Conservation (phyloP, 768 basidiomycete species). For the Dentipellis sp. region DNA sequence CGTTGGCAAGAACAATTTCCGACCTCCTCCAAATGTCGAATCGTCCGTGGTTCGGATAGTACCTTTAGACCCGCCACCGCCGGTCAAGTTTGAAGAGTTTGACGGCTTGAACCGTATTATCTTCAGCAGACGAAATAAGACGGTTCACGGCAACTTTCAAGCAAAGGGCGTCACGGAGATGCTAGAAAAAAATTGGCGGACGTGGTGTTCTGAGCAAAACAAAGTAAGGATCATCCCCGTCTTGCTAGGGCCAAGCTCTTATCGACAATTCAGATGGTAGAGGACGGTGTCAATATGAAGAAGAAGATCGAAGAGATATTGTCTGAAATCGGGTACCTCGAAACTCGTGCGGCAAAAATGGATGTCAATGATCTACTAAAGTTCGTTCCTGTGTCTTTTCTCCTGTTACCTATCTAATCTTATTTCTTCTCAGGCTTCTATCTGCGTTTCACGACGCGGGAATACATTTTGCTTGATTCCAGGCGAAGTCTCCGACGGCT, state of each 20-base stretch:
- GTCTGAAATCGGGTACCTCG: conserved; percentile 9
- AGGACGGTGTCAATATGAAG: conserved; percentile 7
- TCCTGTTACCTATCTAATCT: neutral
- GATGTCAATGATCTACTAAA: conserved; percentile 14
- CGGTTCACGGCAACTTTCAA: conserved; percentile 79
- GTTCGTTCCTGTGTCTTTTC: conserved; percentile 1
- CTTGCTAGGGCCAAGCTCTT: neutral
- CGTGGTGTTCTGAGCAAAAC: conserved; percentile 80
- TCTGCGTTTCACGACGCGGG: conserved; percentile 12
- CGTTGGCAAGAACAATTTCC: conserved; percentile 94
- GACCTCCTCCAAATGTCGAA: conserved; percentile 93
- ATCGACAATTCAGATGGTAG: conserved; percentile 5
- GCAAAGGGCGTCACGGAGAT: conserved; percentile 93
- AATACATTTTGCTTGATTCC: conserved; percentile 9
- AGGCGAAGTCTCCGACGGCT: neutral
- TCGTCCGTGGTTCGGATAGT: conserved; percentile 85
- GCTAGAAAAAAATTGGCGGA: conserved; percentile 88
- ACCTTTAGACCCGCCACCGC: conserved; percentile 91
- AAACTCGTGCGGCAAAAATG: conserved; percentile 15
- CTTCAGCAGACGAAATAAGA: conserved; percentile 88
- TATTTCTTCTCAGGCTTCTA: conserved; percentile 4
- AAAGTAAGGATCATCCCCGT: conserved; percentile 36
- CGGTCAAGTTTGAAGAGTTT: conserved; percentile 94
- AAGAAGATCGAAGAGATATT: conserved; percentile 11
- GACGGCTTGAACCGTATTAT: conserved; percentile 90